phyloP scores from a whole-genome alignment of 441 rosid species.

The Isatis lusitanica region DNA sequence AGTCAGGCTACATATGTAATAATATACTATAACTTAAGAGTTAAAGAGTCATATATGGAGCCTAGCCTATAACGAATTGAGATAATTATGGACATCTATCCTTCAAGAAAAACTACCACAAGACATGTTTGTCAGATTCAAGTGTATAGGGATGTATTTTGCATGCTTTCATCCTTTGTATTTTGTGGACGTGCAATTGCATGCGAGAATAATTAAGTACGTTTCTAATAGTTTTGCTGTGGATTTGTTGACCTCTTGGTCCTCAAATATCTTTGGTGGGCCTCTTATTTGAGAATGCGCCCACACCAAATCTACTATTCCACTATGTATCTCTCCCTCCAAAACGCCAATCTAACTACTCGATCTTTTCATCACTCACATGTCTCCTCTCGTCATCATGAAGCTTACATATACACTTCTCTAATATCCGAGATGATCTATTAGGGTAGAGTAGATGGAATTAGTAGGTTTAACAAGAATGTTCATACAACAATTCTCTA shows the following conservation, averaged over 20 bases:
- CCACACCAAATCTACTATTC: conserved; percentile 35
- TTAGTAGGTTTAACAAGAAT: not conserved
- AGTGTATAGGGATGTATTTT: conserved; percentile 9
- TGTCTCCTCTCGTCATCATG: conserved; percentile 16
- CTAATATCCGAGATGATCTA: not conserved
- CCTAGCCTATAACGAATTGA: not conserved
- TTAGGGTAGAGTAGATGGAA: not conserved
- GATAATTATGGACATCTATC: not conserved
- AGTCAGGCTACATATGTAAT: not conserved
- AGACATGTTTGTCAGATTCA: not conserved
- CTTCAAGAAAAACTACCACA: not conserved
- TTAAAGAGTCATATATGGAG: not conserved
- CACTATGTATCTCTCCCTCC: conserved; percentile 17
- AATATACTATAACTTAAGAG: not conserved
- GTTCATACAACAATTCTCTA: not conserved
- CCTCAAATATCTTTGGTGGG: conserved; percentile 38
- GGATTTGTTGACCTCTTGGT: conserved; percentile 30
- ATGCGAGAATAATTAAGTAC: conserved; percentile 25
- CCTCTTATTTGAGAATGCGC: conserved; percentile 20
- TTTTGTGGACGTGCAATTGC: conserved; percentile 30
- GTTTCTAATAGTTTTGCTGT: conserved; percentile 16
- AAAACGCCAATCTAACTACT: conserved; percentile 9
- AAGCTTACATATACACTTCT: conserved; percentile 7
- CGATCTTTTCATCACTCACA: conserved; percentile 22
- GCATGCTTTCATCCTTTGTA: conserved; percentile 23